phyloP scores from a whole-genome alignment of 1,284 basidiomycete genomes.

The Ganoderma meredithae region DNA sequence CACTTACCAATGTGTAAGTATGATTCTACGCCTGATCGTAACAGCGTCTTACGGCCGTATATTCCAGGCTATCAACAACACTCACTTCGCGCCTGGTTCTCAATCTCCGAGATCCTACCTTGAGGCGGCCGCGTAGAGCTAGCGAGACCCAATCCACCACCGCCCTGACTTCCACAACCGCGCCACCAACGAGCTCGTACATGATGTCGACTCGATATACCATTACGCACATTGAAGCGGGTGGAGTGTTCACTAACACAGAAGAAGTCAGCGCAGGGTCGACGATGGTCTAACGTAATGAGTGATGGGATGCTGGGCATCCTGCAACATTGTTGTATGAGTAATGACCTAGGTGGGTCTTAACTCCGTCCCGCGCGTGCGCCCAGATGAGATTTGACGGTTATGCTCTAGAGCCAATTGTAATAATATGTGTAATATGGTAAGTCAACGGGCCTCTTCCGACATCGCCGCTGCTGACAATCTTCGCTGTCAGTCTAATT shows the following conservation, averaged over 20 bases:
- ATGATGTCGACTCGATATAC: constrained; percentile 7
- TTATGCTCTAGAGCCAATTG: background rate
- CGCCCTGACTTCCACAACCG: constrained; percentile 14
- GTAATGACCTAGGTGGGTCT: background rate
- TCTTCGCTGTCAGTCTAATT: constrained; percentile 2
- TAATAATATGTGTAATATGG: background rate
- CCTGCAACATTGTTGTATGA: background rate
- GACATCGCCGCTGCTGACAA: background rate
- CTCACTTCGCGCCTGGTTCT: constrained; percentile 31
- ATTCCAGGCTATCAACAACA: constrained; percentile 26
- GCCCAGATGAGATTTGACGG: background rate
- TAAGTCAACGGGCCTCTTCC: background rate
- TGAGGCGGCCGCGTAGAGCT: constrained; percentile 12
- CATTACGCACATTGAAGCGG: constrained; percentile 19
- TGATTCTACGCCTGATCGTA: background rate
- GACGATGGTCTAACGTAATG: background rate
- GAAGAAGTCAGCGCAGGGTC: background rate
- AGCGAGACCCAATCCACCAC: background rate
- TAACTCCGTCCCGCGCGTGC: background rate
- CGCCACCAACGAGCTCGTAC: constrained; percentile 9
- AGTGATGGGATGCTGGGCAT: background rate
- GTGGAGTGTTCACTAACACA: background rate
- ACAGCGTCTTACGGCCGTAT: background rate
- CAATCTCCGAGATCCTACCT: constrained; percentile 30
- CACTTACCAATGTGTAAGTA: constrained; percentile 37